phyloP scores from a whole-genome alignment of 2,329 filamentous ascomycete genomes.

The Tolypocladium ophioglossoides region DNA sequence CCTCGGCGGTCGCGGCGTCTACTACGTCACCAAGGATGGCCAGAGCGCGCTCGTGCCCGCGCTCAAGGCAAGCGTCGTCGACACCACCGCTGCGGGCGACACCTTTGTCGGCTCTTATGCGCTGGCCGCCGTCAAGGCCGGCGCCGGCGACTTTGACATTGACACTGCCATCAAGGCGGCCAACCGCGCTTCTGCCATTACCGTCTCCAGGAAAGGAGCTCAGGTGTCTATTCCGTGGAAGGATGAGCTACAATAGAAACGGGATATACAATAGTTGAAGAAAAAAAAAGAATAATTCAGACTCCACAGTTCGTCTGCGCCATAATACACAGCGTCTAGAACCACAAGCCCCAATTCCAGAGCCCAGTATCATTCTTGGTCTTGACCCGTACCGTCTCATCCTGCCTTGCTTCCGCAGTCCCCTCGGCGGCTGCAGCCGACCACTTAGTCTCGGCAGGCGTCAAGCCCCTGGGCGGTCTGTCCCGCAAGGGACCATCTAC shows the following conservation, averaged over 20 bases:
- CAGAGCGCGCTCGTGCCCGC: constrained; percentile 45
- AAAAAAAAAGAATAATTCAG: constrained; percentile 4
- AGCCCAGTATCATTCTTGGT: constrained; percentile 13
- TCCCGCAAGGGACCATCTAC: neutral
- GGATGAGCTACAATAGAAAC: constrained; percentile 24
- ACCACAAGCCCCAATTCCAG: constrained; percentile 16
- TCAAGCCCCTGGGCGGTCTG: neutral
- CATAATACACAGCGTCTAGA: constrained; percentile 8
- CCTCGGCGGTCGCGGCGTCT: constrained; percentile 70
- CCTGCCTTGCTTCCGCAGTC: neutral
- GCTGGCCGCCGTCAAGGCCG: constrained; percentile 52
- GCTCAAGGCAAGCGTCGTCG: constrained; percentile 65
- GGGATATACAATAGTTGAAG: constrained; percentile 1
- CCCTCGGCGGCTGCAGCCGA: constrained; percentile 4
- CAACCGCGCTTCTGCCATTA: constrained; percentile 29
- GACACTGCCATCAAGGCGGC: constrained; percentile 48
- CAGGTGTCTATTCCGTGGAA: constrained; percentile 34
- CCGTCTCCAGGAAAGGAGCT: constrained; percentile 30
- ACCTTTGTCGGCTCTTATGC: constrained; percentile 89
- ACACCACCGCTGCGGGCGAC: constrained; percentile 90
- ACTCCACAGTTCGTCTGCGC: neutral
- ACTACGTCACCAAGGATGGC: constrained; percentile 40
- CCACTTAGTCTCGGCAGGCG: neutral
- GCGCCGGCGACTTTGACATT: constrained; percentile 34
- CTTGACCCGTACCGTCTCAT: neutral